phyloP scores from a whole-genome alignment of 1,139 yeast genomes.

The Yamadazyma dushanensis region DNA sequence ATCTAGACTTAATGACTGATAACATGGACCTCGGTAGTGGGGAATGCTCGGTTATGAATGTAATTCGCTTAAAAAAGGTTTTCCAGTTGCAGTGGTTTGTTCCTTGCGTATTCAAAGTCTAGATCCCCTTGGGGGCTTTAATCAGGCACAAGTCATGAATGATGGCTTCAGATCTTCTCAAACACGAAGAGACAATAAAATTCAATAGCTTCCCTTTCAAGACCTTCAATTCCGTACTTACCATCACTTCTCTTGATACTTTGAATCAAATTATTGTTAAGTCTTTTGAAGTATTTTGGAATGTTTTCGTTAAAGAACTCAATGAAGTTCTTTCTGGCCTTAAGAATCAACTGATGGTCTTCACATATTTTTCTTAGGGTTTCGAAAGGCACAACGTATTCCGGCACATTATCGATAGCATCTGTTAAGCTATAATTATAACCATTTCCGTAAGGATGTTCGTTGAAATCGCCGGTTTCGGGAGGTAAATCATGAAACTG shows the following conservation, averaged over 20 bases:
- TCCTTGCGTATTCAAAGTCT: too few species aligned
- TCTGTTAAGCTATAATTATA: slow-evolving; percentile 83
- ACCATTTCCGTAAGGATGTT: slow-evolving; percentile 74
- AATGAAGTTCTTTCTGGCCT: slow-evolving; percentile 74
- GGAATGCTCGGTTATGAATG: too few species aligned
- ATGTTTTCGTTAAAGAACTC: slow-evolving; percentile 82
- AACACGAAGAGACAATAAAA: slow-evolving; percentile 82
- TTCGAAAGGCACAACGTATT: slow-evolving; percentile 96
- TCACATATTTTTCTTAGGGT: slow-evolving; percentile 78
- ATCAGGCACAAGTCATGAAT: too few species aligned
- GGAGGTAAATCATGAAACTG: slow-evolving; percentile 79
- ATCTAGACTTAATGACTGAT: too few species aligned
- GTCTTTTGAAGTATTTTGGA: slow-evolving; percentile 58
- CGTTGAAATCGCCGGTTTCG: slow-evolving; percentile 64
- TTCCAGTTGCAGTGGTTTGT: too few species aligned
- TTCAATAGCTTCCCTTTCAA: slow-evolving; percentile 85
- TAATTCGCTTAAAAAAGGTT: too few species aligned
- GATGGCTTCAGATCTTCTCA: slow-evolving; percentile 46
- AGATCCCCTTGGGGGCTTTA: too few species aligned
- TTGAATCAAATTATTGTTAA: slow-evolving; percentile 65
- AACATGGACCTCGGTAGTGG: too few species aligned
- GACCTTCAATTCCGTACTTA: slow-evolving; percentile 82
- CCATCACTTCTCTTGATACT: slow-evolving; percentile 78
- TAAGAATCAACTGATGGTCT: slow-evolving; percentile 74
- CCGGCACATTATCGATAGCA: slow-evolving; percentile 96